phyloP scores from a whole-genome alignment of 768 basidiomycete species.

The Strobilomyces confusus region DNA sequence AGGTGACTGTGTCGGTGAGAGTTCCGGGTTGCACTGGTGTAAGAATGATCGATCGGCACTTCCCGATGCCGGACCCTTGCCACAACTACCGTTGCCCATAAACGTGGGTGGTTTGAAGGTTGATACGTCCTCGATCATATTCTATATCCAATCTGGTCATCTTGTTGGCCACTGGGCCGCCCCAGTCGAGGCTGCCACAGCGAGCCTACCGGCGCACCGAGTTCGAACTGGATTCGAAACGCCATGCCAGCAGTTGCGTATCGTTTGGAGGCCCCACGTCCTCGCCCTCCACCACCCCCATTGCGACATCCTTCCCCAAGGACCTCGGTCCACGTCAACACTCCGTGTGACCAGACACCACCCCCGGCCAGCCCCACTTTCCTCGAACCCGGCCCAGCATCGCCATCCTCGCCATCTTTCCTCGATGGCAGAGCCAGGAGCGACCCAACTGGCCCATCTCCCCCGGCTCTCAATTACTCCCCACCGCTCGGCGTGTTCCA shows the following conservation, averaged over 20 bases:
- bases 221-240: constrained; percentile 35
- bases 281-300: constrained; percentile 56
- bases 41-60: too few relatives aligned
- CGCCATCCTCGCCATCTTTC: constrained; percentile 59
- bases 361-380: constrained; percentile 52
- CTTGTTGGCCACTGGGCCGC: constrained; percentile 18
- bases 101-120: too few relatives aligned
- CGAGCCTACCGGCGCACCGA: background rate
- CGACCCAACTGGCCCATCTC: constrained; percentile 47
- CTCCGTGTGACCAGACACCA: constrained; percentile 51
- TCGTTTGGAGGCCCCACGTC: constrained; percentile 59
- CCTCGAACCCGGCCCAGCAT: constrained; percentile 39
- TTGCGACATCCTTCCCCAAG: constrained; percentile 48
- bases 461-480: constrained; percentile 58
- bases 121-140: too few relatives aligned
- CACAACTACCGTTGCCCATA: too few relatives aligned
- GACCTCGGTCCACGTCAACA: constrained; percentile 40
- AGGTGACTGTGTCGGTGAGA: constrained; percentile 9
- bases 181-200: background rate
- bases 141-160: constrained; percentile 19
- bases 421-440: constrained; percentile 44
- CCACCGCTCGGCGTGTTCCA: constrained; percentile 59
- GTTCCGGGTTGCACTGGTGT: too few relatives aligned
- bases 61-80: too few relatives aligned
- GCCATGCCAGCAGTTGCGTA: constrained; percentile 61